Percentiles rank a stretch among this genome's conserved stretches.
phyloP scores from a whole-genome alignment of 306 rosid genomes.

The Rosa lucieae region DNA sequence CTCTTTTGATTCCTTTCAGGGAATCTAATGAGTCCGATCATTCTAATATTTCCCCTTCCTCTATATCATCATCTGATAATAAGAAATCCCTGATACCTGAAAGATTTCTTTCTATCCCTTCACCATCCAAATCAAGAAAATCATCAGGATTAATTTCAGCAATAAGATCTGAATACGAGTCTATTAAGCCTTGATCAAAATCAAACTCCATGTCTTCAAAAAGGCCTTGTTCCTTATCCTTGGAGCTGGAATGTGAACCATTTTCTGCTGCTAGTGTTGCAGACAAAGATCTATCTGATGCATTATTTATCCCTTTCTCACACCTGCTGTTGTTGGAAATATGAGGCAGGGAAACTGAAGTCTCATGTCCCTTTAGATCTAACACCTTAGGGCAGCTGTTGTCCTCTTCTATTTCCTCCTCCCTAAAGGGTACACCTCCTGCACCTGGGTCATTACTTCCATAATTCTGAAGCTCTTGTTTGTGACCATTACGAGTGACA shows the following conservation, averaged over 20 bases:
- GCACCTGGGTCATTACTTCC: slow-evolving; percentile 33
- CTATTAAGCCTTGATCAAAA: slow-evolving; percentile 62
- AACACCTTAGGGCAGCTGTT: slow-evolving; percentile 43
- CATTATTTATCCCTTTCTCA: slow-evolving; percentile 25
- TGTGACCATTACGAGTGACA: slow-evolving; percentile 28
- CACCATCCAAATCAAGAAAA: slow-evolving; percentile 53
- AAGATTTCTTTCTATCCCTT: slow-evolving; percentile 29
- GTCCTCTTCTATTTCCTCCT: slow-evolving; percentile 75
- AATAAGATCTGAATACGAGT: slow-evolving; percentile 51
- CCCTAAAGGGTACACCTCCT: slow-evolving; percentile 55
- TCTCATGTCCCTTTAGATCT: slow-evolving; percentile 53
- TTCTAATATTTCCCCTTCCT: slow-evolving; percentile 84
- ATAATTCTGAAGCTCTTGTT: slow-evolving; percentile 36
- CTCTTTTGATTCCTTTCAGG: background rate
- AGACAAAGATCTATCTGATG: slow-evolving; percentile 35
- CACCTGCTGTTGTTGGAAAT: slow-evolving; percentile 26
- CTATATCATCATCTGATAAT: slow-evolving; percentile 49
- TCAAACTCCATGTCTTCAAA: slow-evolving; percentile 44
- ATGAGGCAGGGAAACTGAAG: slow-evolving; percentile 35
- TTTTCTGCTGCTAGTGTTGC: slow-evolving; percentile 35
- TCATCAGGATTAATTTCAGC: slow-evolving; percentile 60
- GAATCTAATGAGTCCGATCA: slow-evolving; percentile 20
- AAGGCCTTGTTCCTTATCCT: slow-evolving; percentile 29
- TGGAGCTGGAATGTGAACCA: slow-evolving; percentile 20
- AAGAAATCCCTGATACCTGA: slow-evolving; percentile 22